Evolutionary conservation across 768 basidiomycete genomes (phyloP), one percentile per base, ranked within the genome.

Genomic region (Serpula lacrymans): DNA sequence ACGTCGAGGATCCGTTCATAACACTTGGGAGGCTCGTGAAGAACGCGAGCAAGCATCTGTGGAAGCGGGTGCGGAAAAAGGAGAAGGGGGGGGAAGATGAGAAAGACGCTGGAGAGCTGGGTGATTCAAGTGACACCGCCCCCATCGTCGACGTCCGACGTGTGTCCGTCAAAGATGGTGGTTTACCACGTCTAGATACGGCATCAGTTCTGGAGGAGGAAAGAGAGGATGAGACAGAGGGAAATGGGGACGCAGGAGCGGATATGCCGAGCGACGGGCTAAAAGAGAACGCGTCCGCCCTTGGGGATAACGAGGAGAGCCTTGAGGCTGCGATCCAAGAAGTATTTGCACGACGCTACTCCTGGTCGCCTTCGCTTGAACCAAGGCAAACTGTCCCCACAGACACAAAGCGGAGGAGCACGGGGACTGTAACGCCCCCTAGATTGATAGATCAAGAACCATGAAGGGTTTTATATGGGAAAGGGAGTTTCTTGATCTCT

Each of bases 11-110:
- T 54, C 71, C 77, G 14, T 55, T 80, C 30, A 18, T 72, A 41
- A 52, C 59, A 14, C 52, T 82, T 30, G 78, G 78, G 42, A 73
- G 59, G 59, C 58, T 76, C 43, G 57, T 81, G 41, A 79, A 73
- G 55, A 74, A 56, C 24, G 69, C 74, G 13, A 34, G 54, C 31
- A 48, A 39, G 30, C 49, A 34, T 16, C 37, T 65, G 16, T 80
- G 77, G 78, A 69, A 59, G 52, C 72, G 65, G 53, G 59, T 79
- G 37, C 69, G 69, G 39, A 45, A 59, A 34, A 72, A 65, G 57
- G 57, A 66, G 34, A 53, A 54, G 34, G 54, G 31, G 5, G 30
- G 25, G 4, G 45, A n/a, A 16, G 42, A 31, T 13, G 43, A 48
- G 24, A 51, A 39, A 12, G 51, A 50, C 6, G 39, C 34, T 13